phyloP scores from a whole-genome alignment of 495 filamentous ascomycete genomes.

The Aspergillus sclerotioniger region DNA sequence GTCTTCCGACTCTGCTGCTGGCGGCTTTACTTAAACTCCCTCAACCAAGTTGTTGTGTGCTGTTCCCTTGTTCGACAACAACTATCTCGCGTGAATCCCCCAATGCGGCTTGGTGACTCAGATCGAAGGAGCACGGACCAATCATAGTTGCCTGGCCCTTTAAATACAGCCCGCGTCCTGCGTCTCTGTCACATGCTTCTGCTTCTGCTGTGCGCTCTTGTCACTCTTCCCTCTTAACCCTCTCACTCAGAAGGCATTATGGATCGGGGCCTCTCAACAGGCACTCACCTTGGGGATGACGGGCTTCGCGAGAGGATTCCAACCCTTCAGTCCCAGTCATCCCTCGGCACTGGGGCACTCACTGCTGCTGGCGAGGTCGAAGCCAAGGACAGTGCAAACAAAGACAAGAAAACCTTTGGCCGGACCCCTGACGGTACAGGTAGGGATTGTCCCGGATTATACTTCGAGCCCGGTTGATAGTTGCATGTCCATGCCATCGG shows the following conservation, averaged over 20 bases:
- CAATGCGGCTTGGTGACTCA: slow-evolving; percentile 12
- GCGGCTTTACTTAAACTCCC: neutral
- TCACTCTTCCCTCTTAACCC: slow-evolving; percentile 16
- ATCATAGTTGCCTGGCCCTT: slow-evolving; percentile 15
- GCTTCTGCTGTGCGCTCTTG: slow-evolving; percentile 1
- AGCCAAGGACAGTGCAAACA: slow-evolving; percentile 43
- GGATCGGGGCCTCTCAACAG: slow-evolving; percentile 47
- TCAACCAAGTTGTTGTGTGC: neutral
- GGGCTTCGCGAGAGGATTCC: slow-evolving; percentile 48
- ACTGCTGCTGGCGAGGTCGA: slow-evolving; percentile 37
- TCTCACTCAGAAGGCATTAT: slow-evolving; percentile 31
- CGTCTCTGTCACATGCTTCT: slow-evolving; percentile 37
- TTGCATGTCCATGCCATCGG: neutral
- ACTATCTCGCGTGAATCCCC: slow-evolving; percentile 1
- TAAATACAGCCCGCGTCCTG: slow-evolving; percentile 13
- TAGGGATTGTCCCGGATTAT: slow-evolving; percentile 44
- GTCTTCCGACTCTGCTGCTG: neutral
- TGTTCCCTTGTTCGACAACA: slow-evolving; percentile 3
- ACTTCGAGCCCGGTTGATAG: neutral
- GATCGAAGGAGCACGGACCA: slow-evolving; percentile 9
- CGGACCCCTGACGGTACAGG: slow-evolving; percentile 86
- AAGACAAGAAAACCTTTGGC: slow-evolving; percentile 77
- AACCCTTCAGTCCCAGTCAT: slow-evolving; percentile 33
- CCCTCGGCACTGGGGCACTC: slow-evolving; percentile 34
- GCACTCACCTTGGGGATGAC: slow-evolving; percentile 35